phyloP scores from a whole-genome alignment of 2,329 filamentous ascomycete genomes.

The Stachybotrys echinatus region DNA sequence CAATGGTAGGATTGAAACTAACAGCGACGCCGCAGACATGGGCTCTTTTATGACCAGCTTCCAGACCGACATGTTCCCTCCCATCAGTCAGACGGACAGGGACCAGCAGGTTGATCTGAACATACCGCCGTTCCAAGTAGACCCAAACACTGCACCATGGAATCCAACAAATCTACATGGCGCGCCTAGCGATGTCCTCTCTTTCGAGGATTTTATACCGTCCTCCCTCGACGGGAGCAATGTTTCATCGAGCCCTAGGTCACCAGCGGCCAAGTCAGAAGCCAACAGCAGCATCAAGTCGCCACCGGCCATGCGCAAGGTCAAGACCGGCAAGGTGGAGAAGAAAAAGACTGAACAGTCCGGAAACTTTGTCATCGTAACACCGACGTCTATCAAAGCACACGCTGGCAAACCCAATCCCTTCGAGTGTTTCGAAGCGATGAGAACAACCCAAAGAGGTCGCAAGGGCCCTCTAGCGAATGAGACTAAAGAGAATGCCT shows the following conservation, averaged over 20 bases:
- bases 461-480: conserved; percentile 51
- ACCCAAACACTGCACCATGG: conserved; percentile 36
- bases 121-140: conserved; percentile 29
- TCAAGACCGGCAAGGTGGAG: conserved; percentile 36
- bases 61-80: conserved; percentile 20
- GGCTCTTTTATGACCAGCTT: conserved; percentile 24
- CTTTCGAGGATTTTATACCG: conserved; percentile 34
- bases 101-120: conserved; percentile 27
- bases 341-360: conserved; percentile 37
- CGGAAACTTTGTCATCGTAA: conserved; percentile 51
- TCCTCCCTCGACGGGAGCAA: conserved; percentile 21
- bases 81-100: conserved; percentile 19
- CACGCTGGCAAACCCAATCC: conserved; percentile 44
- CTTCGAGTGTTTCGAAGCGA: conserved; percentile 50
- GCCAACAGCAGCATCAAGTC: conserved; percentile 13
- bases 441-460: conserved; percentile 47
- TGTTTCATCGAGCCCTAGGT: conserved; percentile 22
- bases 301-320: conserved; percentile 33
- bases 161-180: conserved; percentile 26
- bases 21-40: conserved; percentile 15
- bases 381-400: conserved; percentile 47
- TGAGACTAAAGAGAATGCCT: conserved; percentile 48
- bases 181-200: conserved; percentile 25
- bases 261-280: conserved; percentile 21
- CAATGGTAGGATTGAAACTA: not conserved